Base-by-base conservation (phyloP, 2,329 filamentous ascomycete species). In the Fusarium burgessii region DNA sequence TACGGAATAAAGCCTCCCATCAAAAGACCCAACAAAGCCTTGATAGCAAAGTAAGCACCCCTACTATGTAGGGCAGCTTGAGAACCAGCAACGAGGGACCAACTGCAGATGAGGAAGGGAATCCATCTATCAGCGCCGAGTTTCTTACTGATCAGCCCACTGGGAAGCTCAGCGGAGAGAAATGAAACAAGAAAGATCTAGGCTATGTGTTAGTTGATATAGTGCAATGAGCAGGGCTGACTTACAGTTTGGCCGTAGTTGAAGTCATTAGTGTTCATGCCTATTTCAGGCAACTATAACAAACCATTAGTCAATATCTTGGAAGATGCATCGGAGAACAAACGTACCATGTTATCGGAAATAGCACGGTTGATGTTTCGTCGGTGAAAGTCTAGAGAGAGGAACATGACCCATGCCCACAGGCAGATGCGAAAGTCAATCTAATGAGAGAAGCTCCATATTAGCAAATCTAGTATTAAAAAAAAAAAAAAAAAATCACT, bases 1-100 rank as follows among this genome's bases (percentile, higher is more conserved):
- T 80, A 84, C 71, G 85, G 84, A 33, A 87, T 87, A 60, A 86
- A 87, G 1, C 85, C 85, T 23, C 85, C 85, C 81, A 85, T 84
- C 18, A 85, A 72, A 5, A 86, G 77, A 2, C 85, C 85, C 4
- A 87, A 70, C 5, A 86, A 68, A 5, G 80, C 81, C 35, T 84
- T 81, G 60, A 81, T 77, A 5, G 81, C 80, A 51, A 82, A 84
- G 61, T 82, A 86, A 9, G 77, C 78, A 3, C 80, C 75, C 9
- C 78, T 75, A 38, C 73, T 81, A 6, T 76, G 72, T 18, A 84
- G 73, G 13, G 77, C 81, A 8, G 81, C 80, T 57, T 84, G 83
- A 1, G 77, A 79, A 0, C 78, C 77, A 4, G 81, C 79, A 11
- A 83, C 78, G 15, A 84, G 73, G 1, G 80, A 83, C 82, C 83